Evolutionary conservation across 768 basidiomycete species (phyloP).

Genomic region (Paxillus involutus): DNA sequence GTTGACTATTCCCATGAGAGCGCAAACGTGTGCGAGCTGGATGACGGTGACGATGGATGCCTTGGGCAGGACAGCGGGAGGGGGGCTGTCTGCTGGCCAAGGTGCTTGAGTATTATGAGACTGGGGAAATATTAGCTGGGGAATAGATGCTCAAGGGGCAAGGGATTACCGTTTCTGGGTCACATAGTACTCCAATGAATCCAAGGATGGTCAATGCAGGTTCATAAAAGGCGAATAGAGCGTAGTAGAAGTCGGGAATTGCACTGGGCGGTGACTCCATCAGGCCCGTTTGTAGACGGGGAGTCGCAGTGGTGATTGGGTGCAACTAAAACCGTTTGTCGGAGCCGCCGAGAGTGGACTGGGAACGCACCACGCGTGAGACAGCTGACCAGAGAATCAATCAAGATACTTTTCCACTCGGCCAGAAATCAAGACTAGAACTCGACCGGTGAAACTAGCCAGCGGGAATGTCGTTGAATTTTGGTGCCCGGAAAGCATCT

Average conservation of each 20-base stretch:
- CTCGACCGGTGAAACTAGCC: background rate
- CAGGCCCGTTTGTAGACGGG: constrained; percentile 1
- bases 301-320: background rate
- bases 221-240: constrained; percentile 73
- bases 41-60: constrained; percentile 70
- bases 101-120: constrained; percentile 76
- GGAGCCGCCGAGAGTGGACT: background rate
- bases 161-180: constrained; percentile 59
- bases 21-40: constrained; percentile 79
- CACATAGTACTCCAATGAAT: constrained; percentile 62
- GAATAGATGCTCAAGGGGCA: background rate
- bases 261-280: constrained; percentile 55
- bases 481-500: background rate
- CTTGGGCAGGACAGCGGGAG: constrained; percentile 49
- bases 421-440: background rate
- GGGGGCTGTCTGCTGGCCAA: constrained; percentile 52
- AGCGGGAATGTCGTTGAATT: background rate
- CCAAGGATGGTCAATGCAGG: constrained; percentile 65
- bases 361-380: background rate
- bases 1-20: constrained; percentile 70
- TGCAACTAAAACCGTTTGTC: background rate
- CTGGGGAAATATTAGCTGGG: constrained; percentile 34
- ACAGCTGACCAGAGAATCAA: background rate
- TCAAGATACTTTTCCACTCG: background rate
- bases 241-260: constrained; percentile 71